These are phyloP conservation scores for Triangularia setosa DNA, from an alignment of 2,329 filamentous ascomycete species.

Conservation along the genomic window DNA sequence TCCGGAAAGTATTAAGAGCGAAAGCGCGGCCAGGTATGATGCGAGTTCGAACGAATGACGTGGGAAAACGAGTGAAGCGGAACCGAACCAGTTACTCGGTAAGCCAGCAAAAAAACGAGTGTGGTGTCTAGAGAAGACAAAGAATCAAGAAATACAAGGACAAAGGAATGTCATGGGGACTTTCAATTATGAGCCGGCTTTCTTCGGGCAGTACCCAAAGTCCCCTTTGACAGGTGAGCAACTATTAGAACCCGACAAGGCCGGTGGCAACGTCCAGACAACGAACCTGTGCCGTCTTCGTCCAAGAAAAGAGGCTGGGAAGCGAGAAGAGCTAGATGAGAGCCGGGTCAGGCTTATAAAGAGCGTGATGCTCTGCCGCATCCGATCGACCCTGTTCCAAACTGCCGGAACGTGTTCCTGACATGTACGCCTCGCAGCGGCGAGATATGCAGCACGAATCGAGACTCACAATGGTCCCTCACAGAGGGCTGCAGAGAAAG, in stretches of 20 bases:
- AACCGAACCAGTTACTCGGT: background rate
- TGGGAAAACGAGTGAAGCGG: background rate
- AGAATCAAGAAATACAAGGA: constrained; percentile 17
- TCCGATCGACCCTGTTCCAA: constrained; percentile 13
- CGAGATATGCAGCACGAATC: background rate
- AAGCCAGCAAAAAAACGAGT: constrained; percentile 11
- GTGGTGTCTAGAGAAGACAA: constrained; percentile 13
- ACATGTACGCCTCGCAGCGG: background rate
- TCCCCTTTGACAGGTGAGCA: background rate
- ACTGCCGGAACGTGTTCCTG: constrained; percentile 16
- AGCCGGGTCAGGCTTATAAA: constrained; percentile 20
- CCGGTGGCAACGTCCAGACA: background rate
- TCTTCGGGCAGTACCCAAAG: constrained; percentile 11
- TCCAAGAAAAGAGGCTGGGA: constrained; percentile 19
- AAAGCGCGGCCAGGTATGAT: background rate
- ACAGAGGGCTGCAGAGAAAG: background rate
- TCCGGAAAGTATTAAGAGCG: background rate
- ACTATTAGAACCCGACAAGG: background rate
- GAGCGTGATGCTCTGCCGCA: constrained; percentile 13
- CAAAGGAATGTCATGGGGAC: constrained; percentile 22
- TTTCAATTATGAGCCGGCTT: constrained; percentile 1
- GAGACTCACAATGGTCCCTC: background rate
- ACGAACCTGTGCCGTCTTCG: constrained; percentile 1
- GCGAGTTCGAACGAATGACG: background rate
- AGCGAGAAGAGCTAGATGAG: constrained; percentile 4